Conservation (phyloP, 768 basidiomycete species). For the Sutorius australiensis region DNA sequence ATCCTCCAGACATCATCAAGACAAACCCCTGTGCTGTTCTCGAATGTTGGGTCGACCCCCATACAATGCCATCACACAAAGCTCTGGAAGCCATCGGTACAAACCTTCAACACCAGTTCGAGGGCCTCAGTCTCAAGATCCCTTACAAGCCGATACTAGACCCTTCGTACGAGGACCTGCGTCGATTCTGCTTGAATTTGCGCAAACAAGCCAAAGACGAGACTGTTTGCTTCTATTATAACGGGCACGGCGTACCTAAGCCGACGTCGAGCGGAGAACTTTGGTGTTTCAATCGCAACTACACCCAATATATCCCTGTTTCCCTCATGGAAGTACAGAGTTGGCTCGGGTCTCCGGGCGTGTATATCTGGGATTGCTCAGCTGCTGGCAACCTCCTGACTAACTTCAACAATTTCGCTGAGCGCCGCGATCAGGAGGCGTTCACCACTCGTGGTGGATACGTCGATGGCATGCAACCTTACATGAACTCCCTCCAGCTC, state of each 20-base stretch:
- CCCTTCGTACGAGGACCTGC: slow-evolving; percentile 91
- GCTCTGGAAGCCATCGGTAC: slow-evolving; percentile 91
- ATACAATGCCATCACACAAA: slow-evolving; percentile 85
- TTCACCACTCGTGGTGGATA: slow-evolving; percentile 56
- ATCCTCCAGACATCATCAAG: slow-evolving; percentile 97
- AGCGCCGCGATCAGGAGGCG: slow-evolving; percentile 68
- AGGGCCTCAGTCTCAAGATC: slow-evolving; percentile 91
- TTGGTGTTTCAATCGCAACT: slow-evolving; percentile 97
- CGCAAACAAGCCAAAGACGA: slow-evolving; percentile 91
- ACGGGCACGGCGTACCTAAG: slow-evolving; percentile 97
- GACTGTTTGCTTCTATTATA: slow-evolving; percentile 94
- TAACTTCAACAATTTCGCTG: slow-evolving; percentile 82
- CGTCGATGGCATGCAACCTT: slow-evolving; percentile 58
- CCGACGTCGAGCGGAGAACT: slow-evolving; percentile 94
- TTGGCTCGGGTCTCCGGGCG: slow-evolving; percentile 92
- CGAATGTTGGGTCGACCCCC: slow-evolving; percentile 98
- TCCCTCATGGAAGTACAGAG: slow-evolving; percentile 89
- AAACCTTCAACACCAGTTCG: slow-evolving; percentile 93
- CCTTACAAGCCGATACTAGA: slow-evolving; percentile 93
- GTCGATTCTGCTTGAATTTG: slow-evolving; percentile 76
- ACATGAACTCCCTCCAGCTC: slow-evolving; percentile 87
- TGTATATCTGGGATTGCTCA: slow-evolving; percentile 99
- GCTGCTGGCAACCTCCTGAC: slow-evolving; percentile 91
- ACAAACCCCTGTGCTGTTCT: slow-evolving; percentile 92
- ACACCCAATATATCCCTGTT: slow-evolving; percentile 98